Evolutionary conservation across 805 yeast genomes (phyloP).

Genomic region (Yamadazyma paraphyllophila): DNA sequence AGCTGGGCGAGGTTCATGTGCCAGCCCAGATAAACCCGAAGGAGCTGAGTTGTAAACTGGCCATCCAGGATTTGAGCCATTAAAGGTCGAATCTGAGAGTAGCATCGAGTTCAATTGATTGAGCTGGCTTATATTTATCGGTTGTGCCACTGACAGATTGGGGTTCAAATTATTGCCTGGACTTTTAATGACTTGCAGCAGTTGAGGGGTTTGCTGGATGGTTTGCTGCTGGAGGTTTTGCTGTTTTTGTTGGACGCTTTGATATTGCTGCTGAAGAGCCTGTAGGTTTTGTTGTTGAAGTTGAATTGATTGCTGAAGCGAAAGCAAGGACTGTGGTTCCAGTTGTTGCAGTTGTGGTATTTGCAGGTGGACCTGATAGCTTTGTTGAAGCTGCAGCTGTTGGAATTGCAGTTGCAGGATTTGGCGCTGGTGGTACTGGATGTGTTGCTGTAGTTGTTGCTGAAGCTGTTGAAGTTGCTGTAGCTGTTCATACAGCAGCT

Average conservation of each 20-base stretch:
- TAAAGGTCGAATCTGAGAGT: background rate
- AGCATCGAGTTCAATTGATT: background rate
- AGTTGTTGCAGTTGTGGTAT: background rate
- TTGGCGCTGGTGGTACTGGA: background rate
- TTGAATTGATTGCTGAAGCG: background rate
- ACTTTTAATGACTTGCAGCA: background rate
- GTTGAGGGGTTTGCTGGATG: background rate
- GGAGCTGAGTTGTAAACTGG: background rate
- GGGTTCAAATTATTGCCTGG: background rate
- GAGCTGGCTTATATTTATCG: background rate
- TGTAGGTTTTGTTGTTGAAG: background rate
- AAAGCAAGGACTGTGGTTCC: background rate
- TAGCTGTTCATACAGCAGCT: conserved; percentile 1
- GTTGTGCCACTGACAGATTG: background rate
- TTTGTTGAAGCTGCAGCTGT: background rate
- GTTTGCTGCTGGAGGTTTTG: background rate
- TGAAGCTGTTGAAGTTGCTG: background rate
- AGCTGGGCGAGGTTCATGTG: too few species aligned
- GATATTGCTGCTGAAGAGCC: background rate
- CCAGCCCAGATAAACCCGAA: background rate
- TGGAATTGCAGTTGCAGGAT: background rate
- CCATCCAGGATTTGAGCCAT: background rate
- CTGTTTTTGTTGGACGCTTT: background rate
- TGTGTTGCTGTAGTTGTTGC: background rate
- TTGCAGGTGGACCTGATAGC: background rate